Percentiles rank a stretch among this genome's conserved stretches.
Evolutionary conservation across 1,284 basidiomycete genomes (phyloP).

Genomic region (Peniophora sp.): DNA sequence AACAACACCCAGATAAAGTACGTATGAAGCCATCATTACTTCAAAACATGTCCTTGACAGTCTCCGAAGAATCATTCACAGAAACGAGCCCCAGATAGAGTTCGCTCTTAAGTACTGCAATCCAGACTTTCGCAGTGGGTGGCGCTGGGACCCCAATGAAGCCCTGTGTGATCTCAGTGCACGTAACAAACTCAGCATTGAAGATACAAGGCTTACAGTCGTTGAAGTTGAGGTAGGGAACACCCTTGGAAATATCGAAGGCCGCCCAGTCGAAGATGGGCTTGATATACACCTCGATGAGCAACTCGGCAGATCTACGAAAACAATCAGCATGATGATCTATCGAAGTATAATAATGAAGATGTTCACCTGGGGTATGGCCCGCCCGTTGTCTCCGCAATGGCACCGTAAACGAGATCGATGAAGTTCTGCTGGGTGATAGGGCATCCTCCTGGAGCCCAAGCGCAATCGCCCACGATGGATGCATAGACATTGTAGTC

Average conservation of each 20-base stretch:
- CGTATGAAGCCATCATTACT: too few relatives aligned
- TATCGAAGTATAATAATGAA: neutral
- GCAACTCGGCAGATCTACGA: neutral
- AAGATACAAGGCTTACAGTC: neutral
- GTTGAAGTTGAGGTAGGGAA: conserved; percentile 2
- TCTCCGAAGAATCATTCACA: too few relatives aligned
- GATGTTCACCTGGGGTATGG: neutral
- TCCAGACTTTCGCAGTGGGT: too few relatives aligned
- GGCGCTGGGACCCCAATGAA: too few relatives aligned
- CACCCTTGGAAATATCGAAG: neutral
- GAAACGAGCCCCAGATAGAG: too few relatives aligned
- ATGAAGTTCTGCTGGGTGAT: conserved; percentile 1
- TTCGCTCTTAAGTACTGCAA: too few relatives aligned
- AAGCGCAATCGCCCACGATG: conserved; percentile 1
- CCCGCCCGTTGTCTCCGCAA: neutral
- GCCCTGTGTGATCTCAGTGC: too few relatives aligned
- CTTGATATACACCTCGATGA: neutral
- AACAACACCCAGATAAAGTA: too few relatives aligned
- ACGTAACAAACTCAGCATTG: neutral
- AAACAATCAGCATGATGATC: neutral
- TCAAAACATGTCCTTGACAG: too few relatives aligned
- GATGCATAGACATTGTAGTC: conserved; percentile 2
- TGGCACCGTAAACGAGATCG: neutral
- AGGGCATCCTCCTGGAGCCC: neutral
- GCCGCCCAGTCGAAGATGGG: neutral